Evolutionary conservation across 2,329 filamentous ascomycete species (phyloP).

Genomic region (Aspergillus sp.): DNA sequence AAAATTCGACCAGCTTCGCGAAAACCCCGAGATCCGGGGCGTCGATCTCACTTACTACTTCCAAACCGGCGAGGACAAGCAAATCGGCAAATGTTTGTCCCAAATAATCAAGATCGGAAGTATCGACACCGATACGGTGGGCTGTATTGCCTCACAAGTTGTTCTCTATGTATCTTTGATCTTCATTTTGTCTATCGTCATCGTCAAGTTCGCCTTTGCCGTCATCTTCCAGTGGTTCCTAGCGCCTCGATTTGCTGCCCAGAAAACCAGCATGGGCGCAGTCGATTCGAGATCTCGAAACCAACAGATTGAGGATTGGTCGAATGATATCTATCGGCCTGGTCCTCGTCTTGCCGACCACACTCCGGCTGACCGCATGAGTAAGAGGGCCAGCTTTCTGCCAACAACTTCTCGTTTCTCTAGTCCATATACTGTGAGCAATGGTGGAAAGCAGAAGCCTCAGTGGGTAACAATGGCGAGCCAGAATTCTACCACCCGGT

Average conservation of each 20-base stretch:
- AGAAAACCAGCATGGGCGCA: constrained; percentile 80
- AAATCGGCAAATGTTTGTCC: constrained; percentile 80
- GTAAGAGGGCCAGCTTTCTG: constrained; percentile 83
- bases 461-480: constrained; percentile 91
- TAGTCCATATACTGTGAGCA: constrained; percentile 78
- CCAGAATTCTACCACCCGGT: constrained; percentile 72
- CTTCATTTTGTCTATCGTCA: constrained; percentile 87
- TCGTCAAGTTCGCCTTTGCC: constrained; percentile 83
- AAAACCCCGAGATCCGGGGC: constrained; percentile 70
- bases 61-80: constrained; percentile 75
- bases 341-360: constrained; percentile 78
- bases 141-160: constrained; percentile 95
- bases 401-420: constrained; percentile 95
- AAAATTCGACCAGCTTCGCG: constrained; percentile 76
- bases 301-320: constrained; percentile 96
- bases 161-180: constrained; percentile 91
- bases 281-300: constrained; percentile 76
- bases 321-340: constrained; percentile 92
- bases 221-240: constrained; percentile 96
- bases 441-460: constrained; percentile 52
- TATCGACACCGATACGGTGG: constrained; percentile 92
- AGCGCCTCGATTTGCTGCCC: constrained; percentile 77
- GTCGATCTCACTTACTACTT: constrained; percentile 88
- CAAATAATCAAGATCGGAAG: constrained; percentile 95
- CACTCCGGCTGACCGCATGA: constrained; percentile 67